A percentile compares a stretch with the other conserved stretches of the same genome.
Evolutionary conservation across 2,329 filamentous ascomycete genomes (phyloP).

Genomic region (Aschersonia sp.): DNA sequence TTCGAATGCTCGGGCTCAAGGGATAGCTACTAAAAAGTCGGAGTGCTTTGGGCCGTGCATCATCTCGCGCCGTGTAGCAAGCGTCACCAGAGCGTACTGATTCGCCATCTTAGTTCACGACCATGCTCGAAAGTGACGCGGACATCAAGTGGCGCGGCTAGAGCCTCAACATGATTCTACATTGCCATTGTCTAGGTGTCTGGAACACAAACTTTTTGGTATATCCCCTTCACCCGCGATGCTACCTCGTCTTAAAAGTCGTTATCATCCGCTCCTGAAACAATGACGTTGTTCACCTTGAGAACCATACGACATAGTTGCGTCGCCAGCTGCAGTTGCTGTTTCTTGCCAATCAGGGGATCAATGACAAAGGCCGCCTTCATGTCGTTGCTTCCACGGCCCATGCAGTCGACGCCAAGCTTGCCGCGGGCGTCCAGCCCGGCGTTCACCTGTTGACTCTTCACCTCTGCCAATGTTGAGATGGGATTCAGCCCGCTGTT

Average conservation of each 20-base stretch:
- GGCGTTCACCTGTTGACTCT: slow-evolving; percentile 88
- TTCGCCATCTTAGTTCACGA: too few relatives aligned
- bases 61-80: too few relatives aligned
- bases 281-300: slow-evolving; percentile 94
- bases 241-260: slow-evolving; percentile 49
- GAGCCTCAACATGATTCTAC: too few relatives aligned
- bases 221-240: slow-evolving; percentile 8
- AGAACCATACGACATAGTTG: slow-evolving; percentile 97
- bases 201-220: slow-evolving; percentile 2
- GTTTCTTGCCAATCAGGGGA: slow-evolving; percentile 92
- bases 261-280: slow-evolving; percentile 72
- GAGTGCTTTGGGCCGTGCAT: too few relatives aligned
- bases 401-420: slow-evolving; percentile 96
- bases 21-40: too few relatives aligned
- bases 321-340: slow-evolving; percentile 90
- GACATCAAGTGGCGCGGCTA: too few relatives aligned
- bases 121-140: too few relatives aligned
- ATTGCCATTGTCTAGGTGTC: too few relatives aligned
- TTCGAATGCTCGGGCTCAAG: too few relatives aligned
- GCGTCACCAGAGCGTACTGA: too few relatives aligned
- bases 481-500: slow-evolving; percentile 95
- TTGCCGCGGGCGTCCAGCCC: slow-evolving; percentile 33
- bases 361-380: slow-evolving; percentile 96
- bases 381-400: slow-evolving; percentile 91
- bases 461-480: slow-evolving; percentile 84